These are phyloP conservation scores for Candida rishiriensis DNA, from an alignment of 805 yeast species.

Conservation along the genomic window DNA sequence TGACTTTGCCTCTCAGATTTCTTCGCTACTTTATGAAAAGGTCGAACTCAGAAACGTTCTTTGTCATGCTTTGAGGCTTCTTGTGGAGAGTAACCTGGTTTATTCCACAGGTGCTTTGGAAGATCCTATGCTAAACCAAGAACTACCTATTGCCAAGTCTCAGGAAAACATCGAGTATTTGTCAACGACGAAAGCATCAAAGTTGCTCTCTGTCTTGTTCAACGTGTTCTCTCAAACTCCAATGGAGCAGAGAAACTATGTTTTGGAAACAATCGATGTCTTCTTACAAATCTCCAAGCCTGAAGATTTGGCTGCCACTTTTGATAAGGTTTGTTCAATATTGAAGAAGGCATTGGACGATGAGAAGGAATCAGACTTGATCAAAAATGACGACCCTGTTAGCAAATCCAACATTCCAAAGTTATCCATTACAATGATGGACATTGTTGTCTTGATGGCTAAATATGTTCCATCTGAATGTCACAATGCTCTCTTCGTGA, in stretches of 20 bases:
- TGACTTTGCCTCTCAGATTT: conserved; percentile 69
- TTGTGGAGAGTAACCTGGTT: conserved; percentile 72
- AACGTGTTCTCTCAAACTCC: conserved; percentile 89
- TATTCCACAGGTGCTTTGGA: conserved; percentile 59
- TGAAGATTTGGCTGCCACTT: conserved; percentile 67
- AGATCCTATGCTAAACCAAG: conserved; percentile 54
- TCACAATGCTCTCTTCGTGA: conserved; percentile 70
- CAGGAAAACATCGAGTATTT: conserved; percentile 56
- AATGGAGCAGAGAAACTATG: conserved; percentile 77
- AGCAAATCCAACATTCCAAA: conserved; percentile 38
- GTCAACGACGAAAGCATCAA: conserved; percentile 56
- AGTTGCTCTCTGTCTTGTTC: conserved; percentile 80
- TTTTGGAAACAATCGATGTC: conserved; percentile 81
- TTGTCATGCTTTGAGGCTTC: conserved; percentile 72
- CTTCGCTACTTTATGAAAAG: conserved; percentile 69
- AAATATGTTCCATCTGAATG: conserved; percentile 71
- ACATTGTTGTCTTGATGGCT: conserved; percentile 80
- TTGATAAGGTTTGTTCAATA: conserved; percentile 79
- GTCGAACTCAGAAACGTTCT: conserved; percentile 75
- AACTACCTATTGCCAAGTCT: conserved; percentile 57
- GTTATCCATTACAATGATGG: conserved; percentile 83
- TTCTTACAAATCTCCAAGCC: conserved; percentile 66
- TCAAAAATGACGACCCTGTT: conserved; percentile 31
- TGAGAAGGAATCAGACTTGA: conserved; percentile 34
- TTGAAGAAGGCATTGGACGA: conserved; percentile 71